Percentiles rank a stretch among this genome's conserved stretches.
Evolutionary conservation across 495 filamentous ascomycete species (phyloP).

Genomic region (Neohortaea acidophila): DNA sequence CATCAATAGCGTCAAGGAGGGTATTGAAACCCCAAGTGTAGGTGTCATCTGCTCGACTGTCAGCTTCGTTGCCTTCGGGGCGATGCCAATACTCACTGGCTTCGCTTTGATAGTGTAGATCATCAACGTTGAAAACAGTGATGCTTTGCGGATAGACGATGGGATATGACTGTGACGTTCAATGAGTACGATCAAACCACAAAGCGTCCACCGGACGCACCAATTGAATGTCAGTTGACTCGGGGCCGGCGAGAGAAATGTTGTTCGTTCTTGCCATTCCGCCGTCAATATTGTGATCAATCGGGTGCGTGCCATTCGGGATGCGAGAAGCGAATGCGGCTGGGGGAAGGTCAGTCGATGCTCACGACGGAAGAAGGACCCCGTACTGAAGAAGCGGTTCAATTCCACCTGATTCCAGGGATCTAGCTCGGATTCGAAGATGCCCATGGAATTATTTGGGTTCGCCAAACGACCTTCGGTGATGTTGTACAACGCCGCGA

Average conservation of each 20-base stretch:
- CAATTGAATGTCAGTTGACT: too few relatives aligned
- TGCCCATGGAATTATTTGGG: constrained; percentile 11
- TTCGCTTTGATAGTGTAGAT: constrained; percentile 20
- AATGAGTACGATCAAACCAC: too few relatives aligned
- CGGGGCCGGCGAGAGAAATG: constrained; percentile 13
- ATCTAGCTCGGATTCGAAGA: constrained; percentile 15
- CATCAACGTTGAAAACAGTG: constrained; percentile 28
- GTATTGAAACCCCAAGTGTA: too few relatives aligned
- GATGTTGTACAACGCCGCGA: constrained; percentile 16
- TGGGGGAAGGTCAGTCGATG: too few relatives aligned
- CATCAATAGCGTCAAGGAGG: constrained; percentile 32
- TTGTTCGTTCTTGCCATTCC: constrained; percentile 6
- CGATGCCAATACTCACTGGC: too few relatives aligned
- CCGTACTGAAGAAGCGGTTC: constrained; percentile 11
- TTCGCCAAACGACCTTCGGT: constrained; percentile 1
- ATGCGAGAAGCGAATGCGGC: too few relatives aligned
- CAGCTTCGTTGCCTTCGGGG: too few relatives aligned
- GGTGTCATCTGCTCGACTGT: too few relatives aligned
- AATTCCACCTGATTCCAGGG: constrained; percentile 13
- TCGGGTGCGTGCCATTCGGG: constrained; percentile 13
- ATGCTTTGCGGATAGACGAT: constrained; percentile 31
- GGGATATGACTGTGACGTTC: too few relatives aligned
- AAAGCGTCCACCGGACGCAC: too few relatives aligned
- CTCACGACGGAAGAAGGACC: too few relatives aligned
- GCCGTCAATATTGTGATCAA: constrained; percentile 14